phyloP scores from a whole-genome alignment of 148 eudicot genomes.

The Diospyros kaki region DNA sequence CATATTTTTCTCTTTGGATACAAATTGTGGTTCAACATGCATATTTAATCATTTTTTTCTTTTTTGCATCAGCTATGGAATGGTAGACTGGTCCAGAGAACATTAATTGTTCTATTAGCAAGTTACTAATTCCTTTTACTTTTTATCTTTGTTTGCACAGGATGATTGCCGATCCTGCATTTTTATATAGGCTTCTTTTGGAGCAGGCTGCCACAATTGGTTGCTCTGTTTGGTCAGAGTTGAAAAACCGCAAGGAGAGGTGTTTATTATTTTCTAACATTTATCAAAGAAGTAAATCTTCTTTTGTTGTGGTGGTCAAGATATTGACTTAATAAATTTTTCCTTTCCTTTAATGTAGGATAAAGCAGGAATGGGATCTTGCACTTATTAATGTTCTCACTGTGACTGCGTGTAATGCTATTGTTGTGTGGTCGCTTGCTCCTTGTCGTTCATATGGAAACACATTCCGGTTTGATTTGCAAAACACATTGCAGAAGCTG shows the following conservation, averaged over 20 bases:
- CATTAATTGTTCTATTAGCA: background rate
- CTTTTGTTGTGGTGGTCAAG: background rate
- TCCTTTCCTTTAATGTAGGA: conserved; percentile 39
- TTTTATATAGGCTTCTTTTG: conserved; percentile 66
- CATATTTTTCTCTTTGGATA: too few species aligned
- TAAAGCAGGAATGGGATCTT: conserved; percentile 97
- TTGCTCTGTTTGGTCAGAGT: conserved; percentile 76
- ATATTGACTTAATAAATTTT: background rate
- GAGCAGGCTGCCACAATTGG: conserved; percentile 91
- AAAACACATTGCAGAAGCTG: conserved; percentile 87
- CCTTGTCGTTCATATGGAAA: conserved; percentile 97
- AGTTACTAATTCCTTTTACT: background rate
- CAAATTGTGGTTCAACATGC: too few species aligned
- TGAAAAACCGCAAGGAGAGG: conserved; percentile 85
- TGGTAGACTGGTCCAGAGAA: background rate
- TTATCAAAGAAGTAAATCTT: background rate
- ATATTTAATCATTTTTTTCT: too few species aligned
- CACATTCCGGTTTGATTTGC: conserved; percentile 80
- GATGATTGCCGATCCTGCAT: conserved; percentile 99
- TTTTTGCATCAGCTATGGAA: background rate
- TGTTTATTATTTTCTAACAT: conserved; percentile 14
- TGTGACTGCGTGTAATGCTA: conserved; percentile 87
- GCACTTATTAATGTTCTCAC: conserved; percentile 90
- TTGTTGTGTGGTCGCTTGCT: conserved; percentile 93
- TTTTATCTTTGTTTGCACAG: conserved; percentile 37